Evolutionary conservation across 306 rosid genomes (phyloP), one percentile per base, ranked within the genome.

Genomic region (Gillenia trifoliata): DNA sequence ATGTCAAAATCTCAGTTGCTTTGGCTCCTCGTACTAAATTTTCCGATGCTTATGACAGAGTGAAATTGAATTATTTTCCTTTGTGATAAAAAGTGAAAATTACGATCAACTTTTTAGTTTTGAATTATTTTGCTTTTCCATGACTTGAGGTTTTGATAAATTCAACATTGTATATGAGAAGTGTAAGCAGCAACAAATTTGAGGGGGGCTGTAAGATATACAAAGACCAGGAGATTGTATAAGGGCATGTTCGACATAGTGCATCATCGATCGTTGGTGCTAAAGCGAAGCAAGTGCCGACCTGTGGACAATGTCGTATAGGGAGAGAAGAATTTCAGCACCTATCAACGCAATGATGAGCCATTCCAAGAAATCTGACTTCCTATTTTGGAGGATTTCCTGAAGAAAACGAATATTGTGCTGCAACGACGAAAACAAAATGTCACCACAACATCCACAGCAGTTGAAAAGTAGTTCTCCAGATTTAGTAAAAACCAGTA

Each of bases 321-420:
- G 78, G 50, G 97, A 94, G 34, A 94, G 79, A 47, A 94, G 92
- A 80, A 94, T 94, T 81, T 92, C 99, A 3, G 93, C 97, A 79
- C 99, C 96, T 57, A 94, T 94, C 77, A 94, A 70, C 13, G 93
- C 98, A 78, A 95, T 92, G 69, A 95, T 95, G 79, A 95, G 93
- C 99, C 98, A 92, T 76, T 92, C 99, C 75, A 92, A 82, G 80
- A 95, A 90, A 82, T 90, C 98, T 5, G 99, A 95, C 84, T 92
- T 95, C 86, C 98, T 86, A 69, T 95, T 92, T 81, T 95, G 99
- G 62, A 92, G 93, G 77, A 95, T 95, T 79, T 95, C 99, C 83
- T 95, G 99, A 67, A 95, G 96, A 77, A 90, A 92, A 15, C 98
- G 99, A 78, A 95, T 95, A 73, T 92, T 95, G 79, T 95, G 99